phyloP scores from a whole-genome alignment of 2,329 filamentous ascomycete genomes.

The Fusarium concolor region DNA sequence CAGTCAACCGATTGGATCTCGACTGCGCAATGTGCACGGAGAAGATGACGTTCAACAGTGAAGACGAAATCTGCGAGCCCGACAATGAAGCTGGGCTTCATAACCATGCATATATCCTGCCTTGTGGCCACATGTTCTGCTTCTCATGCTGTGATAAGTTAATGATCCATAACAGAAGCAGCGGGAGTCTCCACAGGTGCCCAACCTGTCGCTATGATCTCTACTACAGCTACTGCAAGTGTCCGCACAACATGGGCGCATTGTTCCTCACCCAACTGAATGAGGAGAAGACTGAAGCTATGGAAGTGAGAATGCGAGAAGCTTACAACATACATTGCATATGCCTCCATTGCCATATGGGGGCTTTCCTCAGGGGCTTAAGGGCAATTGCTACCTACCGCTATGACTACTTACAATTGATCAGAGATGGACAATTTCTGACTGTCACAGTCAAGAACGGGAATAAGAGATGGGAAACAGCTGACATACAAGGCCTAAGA shows the following conservation, averaged over 20 bases:
- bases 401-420: neutral
- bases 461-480: neutral
- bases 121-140: constrained; percentile 26
- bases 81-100: neutral
- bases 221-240: neutral
- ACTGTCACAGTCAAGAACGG: neutral
- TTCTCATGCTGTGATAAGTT: neutral
- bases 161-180: rapidly evolving
- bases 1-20: neutral
- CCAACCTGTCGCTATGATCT: neutral
- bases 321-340: neutral
- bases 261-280: neutral
- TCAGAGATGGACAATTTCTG: neutral
- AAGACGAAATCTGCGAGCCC: neutral
- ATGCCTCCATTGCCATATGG: neutral
- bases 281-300: neutral
- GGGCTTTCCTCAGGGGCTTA: neutral
- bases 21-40: constrained; percentile 13
- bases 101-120: neutral
- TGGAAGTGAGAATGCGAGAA: neutral
- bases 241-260: neutral
- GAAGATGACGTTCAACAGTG: neutral
- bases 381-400: neutral
- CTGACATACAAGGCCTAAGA: rapidly evolving
- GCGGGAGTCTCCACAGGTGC: neutral